Evolutionary conservation across 192 early-diverging fungal species (phyloP), one percentile per base, ranked within the genome.

Genomic region (Gigaspora rosea): DNA sequence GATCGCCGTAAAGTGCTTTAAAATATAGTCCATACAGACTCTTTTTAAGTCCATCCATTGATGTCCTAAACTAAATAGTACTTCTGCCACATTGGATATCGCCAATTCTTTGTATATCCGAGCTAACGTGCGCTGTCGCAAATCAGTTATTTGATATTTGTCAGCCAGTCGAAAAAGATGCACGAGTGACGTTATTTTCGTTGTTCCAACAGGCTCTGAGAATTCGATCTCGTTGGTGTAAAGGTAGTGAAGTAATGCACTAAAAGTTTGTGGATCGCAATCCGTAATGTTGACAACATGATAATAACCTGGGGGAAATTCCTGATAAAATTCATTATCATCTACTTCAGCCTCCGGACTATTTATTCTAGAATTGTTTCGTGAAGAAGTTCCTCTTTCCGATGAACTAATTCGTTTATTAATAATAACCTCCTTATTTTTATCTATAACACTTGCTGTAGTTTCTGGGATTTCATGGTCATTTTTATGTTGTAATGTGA

Each of bases 221-320:
- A 70, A n/a, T 12, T 6, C 20, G 41, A 70, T 70, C 11, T 50
- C 67, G 41, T 70, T 70, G 33, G 67, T 70, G 15, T 70, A 70
- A 27, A 70, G 41, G 18, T 48, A 48, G 47, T 70, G 67, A n/a
- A 70, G 67, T 9, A 70, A 70, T 10, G 41, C 10, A 27, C 22
- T 48, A 27, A 70, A 70, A n/a, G 67, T 70, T 50, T 33, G 41
- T 27, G 10, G 35, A 70, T 70, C 67, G 16, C 41, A 70, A 51
- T 70, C 67, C n/a, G 67, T 70, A 51, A 70, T 47, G 67, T 49
- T 69, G 46, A 69, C 67, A 49, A 69, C 67, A 69, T 69, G 67
- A 50, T 70, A 70, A 10, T n/a, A 70, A 20, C 49, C 49, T 15
- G 67, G 49, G 27, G 67, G 67, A 36, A 49, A 49, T n/a, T 46